Evolutionary conservation across 257 asterid species (phyloP), one percentile per base, ranked within the genome.

Genomic region (Striga asiatica): DNA sequence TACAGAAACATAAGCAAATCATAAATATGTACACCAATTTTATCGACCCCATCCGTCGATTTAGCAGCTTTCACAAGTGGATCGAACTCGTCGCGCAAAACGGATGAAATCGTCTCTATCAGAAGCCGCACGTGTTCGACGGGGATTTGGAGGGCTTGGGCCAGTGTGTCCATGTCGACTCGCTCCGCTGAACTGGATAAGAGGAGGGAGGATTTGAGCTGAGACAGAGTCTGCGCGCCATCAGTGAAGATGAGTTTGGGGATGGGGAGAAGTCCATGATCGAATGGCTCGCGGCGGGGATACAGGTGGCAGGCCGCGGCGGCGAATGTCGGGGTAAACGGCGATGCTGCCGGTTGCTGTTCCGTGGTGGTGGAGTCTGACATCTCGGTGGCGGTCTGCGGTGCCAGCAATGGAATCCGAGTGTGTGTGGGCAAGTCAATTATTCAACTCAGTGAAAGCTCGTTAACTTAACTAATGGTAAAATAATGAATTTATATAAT

Each of bases 271-370:
- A 85, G 85, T 56, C 96, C 87, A 66, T 79, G 89, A 50, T 89
- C 97, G 75, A 89, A 89, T 14, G 89, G 84, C 74, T 89, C 97
- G 14, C 95, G 80, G 38, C 94, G 85, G 4, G 94, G 93, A 68
- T 71, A 87, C 59, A 89, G 72, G 60, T 67, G 77, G 55, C 28
- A 53, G 54, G 74, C 8, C 10, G 71, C 20, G 18, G 51, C 60
- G 6, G 13, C n/a, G 66, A 67, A 10, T 42, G 74, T 59, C 3
- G 74, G 66, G 48, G 23, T 16, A 9, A 11, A 16, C 12, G 48
- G 18, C 22, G 22, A 22, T 2, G 63, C 57, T 20, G 63, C 78
- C 56, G 48, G 13, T 29, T 58, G 71, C 32, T 58, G 66, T 8
- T 59, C 77, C 50, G 63, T 49, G 52, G 55, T 21, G 54, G 61